Conservation (phyloP, 768 basidiomycete species). For the Calocera cornea region DNA sequence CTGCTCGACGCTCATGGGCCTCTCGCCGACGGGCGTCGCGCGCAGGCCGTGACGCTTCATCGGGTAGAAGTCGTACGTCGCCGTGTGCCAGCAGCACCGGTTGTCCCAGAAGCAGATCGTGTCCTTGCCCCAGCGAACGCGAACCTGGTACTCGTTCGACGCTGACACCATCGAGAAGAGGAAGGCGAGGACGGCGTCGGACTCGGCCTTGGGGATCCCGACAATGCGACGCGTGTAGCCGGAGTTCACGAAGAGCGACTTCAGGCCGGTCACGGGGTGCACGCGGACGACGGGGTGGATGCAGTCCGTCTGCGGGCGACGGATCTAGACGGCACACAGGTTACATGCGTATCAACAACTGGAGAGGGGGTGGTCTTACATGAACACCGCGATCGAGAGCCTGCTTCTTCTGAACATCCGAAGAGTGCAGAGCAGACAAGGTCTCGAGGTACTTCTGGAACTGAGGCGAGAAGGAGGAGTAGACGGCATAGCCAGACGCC, state of each 20-base stretch:
- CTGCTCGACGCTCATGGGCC: conserved; percentile 22
- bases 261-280: conserved; percentile 28
- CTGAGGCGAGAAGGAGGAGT: conserved; percentile 20
- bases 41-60: conserved; percentile 25
- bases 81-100: conserved; percentile 23
- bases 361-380: neutral
- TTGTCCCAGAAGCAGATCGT: conserved; percentile 28
- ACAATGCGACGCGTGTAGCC: conserved; percentile 25
- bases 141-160: conserved; percentile 26
- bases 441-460: conserved; percentile 21
- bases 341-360: neutral
- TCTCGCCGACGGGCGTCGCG: conserved; percentile 25
- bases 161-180: conserved; percentile 18
- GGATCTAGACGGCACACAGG: conserved; percentile 12
- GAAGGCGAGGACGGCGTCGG: conserved; percentile 24
- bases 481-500: conserved; percentile 18
- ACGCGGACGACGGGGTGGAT: conserved; percentile 28
- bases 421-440: conserved; percentile 19
- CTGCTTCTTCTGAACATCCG: conserved; percentile 22
- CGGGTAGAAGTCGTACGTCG: conserved; percentile 29
- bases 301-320: conserved; percentile 24
- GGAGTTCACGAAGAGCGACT: conserved; percentile 25
- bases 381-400: conserved; percentile 14
- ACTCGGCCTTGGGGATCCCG: conserved; percentile 25
- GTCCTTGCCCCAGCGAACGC: conserved; percentile 27